Evolutionary conservation across 2,329 filamentous ascomycete species (phyloP), one percentile per base, ranked within the genome.

Genomic region (Fusarium compactum): DNA sequence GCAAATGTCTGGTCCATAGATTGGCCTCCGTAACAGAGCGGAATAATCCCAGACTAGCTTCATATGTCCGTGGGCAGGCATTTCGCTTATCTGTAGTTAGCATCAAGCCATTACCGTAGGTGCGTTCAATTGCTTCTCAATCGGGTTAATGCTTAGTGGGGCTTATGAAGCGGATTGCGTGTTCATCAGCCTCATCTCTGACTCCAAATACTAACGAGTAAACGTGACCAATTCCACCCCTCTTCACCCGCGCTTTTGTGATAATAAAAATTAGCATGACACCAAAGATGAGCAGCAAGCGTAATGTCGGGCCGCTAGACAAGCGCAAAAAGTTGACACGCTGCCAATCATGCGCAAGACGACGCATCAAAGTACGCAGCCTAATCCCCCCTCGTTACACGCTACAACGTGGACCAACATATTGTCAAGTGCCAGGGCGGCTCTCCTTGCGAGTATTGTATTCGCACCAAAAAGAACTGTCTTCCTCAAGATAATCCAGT

Each of bases 391-490:
- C 11, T 9, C 2, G 3, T 15, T 7, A 24, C 6, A 24, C 2
- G 3, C 12, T 7, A 24, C 6, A 24, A 7, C 12, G 8, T n/a
- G 4, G 18, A 16, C 30, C 60, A 24, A 68, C 8, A 6, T 22
- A 5, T 2, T 1, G 8, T 6, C 29, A 5, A 77, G 77, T 78
- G 77, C 3, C 58, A 77, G 29, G 76, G 74, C 0, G 71, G 67
- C 0, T 55, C 34, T 15, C 77, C 76, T 2, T 78, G 77, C 46
- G 64, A 71, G 10, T 73, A 78, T 6, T 78, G 76, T 14, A 45
- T 58, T 10, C 76, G 75, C 3, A 72, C 62, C 6, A 69, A 65
- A 1, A 78, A 76, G 30, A 22, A 8, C 7, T 78, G 76, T 6
- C 47, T 60, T 3, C 63, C 70, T 5, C 76, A 70, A 41, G 18